These are phyloP conservation scores for Acanthamoeba quina DNA, from an alignment of 208 protist species.

Conservation along the genomic window DNA sequence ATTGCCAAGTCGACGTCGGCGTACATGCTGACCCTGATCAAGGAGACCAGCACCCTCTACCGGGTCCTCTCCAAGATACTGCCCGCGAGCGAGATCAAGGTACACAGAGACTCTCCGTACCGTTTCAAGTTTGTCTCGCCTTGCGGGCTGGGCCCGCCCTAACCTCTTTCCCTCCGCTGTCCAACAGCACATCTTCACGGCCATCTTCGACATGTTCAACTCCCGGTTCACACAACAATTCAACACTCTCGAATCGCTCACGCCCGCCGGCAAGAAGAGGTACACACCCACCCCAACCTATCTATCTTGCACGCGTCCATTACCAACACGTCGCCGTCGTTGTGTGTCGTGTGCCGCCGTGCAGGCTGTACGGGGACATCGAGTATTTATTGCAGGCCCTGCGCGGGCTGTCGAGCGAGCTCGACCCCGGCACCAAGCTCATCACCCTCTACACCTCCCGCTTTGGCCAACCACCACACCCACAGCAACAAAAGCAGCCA, in stretches of 20 bases:
- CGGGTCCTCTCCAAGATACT: conserved; percentile 67
- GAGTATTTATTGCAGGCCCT: conserved; percentile 57
- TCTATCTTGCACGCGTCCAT: not conserved
- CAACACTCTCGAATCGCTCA: not conserved
- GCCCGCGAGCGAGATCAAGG: conserved; percentile 43
- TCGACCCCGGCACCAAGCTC: conserved; percentile 44
- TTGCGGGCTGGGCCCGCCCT: not conserved
- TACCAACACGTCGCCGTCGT: not conserved
- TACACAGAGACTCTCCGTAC: not conserved
- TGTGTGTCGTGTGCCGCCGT: not conserved
- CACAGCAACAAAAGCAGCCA: not conserved
- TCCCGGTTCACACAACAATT: conserved; percentile 2
- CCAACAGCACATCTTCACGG: not conserved
- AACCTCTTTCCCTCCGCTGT: not conserved
- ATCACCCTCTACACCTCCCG: not conserved
- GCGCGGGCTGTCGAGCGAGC: conserved; percentile 10
- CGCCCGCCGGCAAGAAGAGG: not conserved
- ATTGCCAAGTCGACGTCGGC: not conserved
- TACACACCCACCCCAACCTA: not conserved
- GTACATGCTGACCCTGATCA: conserved; percentile 32
- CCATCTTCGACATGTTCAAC: conserved; percentile 30
- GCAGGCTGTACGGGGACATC: conserved; percentile 12
- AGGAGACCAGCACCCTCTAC: conserved; percentile 63
- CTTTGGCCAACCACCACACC: conserved; percentile 3
- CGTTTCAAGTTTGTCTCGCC: not conserved